Evolutionary conservation across 163 green algal species (phyloP), one percentile per base, ranked within the genome.

Genomic region (Volvox carteri): DNA sequence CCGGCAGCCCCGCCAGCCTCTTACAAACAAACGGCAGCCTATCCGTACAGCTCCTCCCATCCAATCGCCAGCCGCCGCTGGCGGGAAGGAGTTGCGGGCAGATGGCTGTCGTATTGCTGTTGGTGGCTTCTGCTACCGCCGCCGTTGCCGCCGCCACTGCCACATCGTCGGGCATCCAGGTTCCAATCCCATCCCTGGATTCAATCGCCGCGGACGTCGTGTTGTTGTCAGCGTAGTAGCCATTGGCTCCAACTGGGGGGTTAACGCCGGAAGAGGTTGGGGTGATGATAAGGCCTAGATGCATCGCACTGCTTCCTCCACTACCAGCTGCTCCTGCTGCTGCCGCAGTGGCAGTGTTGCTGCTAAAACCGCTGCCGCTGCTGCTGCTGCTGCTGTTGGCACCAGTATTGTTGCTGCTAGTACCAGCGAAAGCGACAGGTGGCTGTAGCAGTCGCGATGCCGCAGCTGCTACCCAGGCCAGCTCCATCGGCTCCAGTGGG

Each of bases 401-500:
- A 14, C 48, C 48, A 58, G 14, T 14, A 37, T 19, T 30, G 58
- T 19, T 68, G 23, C 58, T 30, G 58, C 58, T 30, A 68, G 2
- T 7, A 28, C 60, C 60, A 7, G 3, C 60, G 14, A 28, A 35
- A 4, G 28, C 37, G 33, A 11, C 39, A 16, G 30, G n/a, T 25
- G n/a, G 56, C 1, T 70, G 62, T 48, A 86, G 79, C 16, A 86
- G 79, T 28, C 65, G 42, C 9, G 44, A 60, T 18, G 79, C 79
- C 7, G 62, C 79, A 18, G 79, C 60, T 1, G 79, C 79, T 30
- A 68, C 60, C 79, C 79, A 86, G 44, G 79, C 12, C 28, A 78
- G 12, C 44, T 86, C 79, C 2, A 18, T 16, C 7, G 16, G 16
- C 14, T 78, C 79, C 3, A 68, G 28, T 11, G 79, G 60, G 44